Conservation (phyloP, 139 green algal species). For the Protoeuglena noctilucae region DNA sequence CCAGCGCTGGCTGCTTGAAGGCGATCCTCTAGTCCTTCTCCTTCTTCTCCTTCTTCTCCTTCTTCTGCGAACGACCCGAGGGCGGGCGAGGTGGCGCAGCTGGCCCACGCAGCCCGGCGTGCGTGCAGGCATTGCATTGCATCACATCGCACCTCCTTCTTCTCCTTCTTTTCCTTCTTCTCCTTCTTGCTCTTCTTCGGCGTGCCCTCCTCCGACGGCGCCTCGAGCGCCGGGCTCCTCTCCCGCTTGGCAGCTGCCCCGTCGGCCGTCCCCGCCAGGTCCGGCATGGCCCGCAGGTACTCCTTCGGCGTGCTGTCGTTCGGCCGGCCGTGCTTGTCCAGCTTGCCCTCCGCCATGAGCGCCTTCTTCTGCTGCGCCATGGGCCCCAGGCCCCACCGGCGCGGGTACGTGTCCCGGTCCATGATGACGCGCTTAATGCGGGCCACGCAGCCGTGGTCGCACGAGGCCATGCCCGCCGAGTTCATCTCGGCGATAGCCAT, state of each 20-base stretch:
- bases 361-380: constrained; percentile 93
- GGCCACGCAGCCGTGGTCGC: constrained; percentile 86
- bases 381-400: constrained; percentile 83
- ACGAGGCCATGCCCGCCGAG: constrained; percentile 80
- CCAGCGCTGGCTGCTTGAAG: too few species aligned
- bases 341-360: constrained; percentile 82
- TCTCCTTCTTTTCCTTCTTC: constrained; percentile 30
- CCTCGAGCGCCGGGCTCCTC: constrained; percentile 8
- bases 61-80: constrained; percentile 3
- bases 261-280: constrained; percentile 11
- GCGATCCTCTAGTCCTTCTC: too few species aligned
- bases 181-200: constrained; percentile 27
- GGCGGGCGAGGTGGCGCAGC: background rate
- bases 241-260: background rate
- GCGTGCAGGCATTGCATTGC: background rate
- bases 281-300: constrained; percentile 62
- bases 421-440: constrained; percentile 98
- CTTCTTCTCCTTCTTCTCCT: constrained; percentile 23
- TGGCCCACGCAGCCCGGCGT: background rate
- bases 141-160: constrained; percentile 22
- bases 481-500: constrained; percentile 93
- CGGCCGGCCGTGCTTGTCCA: constrained; percentile 90
- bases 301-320: constrained; percentile 88
- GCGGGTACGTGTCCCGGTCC: constrained; percentile 97
- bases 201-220: constrained; percentile 14